Base-by-base conservation (phyloP, 345 rosid species). In the Jatropha curcas region DNA sequence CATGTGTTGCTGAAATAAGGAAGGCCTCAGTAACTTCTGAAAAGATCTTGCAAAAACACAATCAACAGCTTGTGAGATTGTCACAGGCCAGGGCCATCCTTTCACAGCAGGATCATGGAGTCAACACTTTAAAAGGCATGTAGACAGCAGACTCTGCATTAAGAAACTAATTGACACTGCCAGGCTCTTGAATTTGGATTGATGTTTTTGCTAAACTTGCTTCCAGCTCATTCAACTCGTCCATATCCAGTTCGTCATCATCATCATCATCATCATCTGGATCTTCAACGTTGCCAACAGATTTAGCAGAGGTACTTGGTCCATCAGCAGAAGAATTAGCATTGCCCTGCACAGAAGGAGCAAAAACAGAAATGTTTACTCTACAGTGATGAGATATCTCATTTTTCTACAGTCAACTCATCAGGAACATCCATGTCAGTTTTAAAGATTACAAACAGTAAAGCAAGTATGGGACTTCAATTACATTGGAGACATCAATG, bases 171-270 rank as follows among this genome's bases (percentile, higher is more conserved):
- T 71, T 60, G 35, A 2, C 39, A 31, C 53, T 7, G 56, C 73
- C 65, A 1, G 82, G 70, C 75, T 71, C 72, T 25, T 79, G 63
- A 55, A 60, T 66, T 71, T 79, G 67, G 48, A 74, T 71, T 50
- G 82, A 79, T 79, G 82, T 66, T 60, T 60, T 74, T 11, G 79
- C 64, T 61, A 79, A 79, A 68, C 79, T 79, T 30, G 78, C 79
- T 71, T 79, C 82, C 39, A 74, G 59, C n/a, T 79, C 82, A 56
- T 74, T 71, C 51, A 79, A 48, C 58, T 74, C 82, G 60, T 79
- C 82, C 60, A 74, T 9, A 68, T 74, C 82, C 76, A 79, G 72
- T 53, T 74, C 82, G 12, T 79, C 82, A 16, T 74, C 82, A 0
- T 73, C 80, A 1, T 71, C 79, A 0, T 70, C 76, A 5, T 74